Conservation (phyloP, 192 early-diverging fungal species). For the Globomyces pollinis-pini region DNA sequence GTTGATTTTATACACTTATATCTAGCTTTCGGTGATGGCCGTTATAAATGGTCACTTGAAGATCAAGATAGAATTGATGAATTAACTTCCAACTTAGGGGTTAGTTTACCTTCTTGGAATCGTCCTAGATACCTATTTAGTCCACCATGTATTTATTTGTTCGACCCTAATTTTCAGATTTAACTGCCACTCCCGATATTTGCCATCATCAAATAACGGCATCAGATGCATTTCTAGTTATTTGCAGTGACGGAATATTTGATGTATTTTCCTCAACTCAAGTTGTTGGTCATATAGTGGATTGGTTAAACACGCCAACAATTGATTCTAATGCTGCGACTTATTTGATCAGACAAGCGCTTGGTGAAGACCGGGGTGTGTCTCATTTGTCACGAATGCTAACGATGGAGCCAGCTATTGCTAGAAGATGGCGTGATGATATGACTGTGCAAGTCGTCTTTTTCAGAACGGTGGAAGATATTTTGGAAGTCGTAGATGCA, state of each 20-base stretch:
- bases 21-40: conserved; percentile 60
- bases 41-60: conserved; percentile 41
- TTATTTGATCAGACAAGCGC: conserved; percentile 61
- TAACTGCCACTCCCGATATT: conserved; percentile 64
- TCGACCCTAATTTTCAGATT: conserved; percentile 61
- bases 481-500: neutral
- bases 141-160: conserved; percentile 32
- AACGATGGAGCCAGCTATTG: conserved; percentile 54
- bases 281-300: conserved; percentile 40
- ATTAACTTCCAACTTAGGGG: conserved; percentile 8
- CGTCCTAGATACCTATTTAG: conserved; percentile 17
- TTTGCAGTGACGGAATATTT: conserved; percentile 80
- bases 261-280: conserved; percentile 65
- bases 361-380: conserved; percentile 50
- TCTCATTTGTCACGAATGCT: conserved; percentile 54
- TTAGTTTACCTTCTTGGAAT: conserved; percentile 23
- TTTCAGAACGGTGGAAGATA: neutral
- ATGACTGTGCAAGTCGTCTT: conserved; percentile 52
- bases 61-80: conserved; percentile 15
- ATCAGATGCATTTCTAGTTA: conserved; percentile 63
- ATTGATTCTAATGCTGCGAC: conserved; percentile 59
- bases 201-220: conserved; percentile 47
- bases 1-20: conserved; percentile 32
- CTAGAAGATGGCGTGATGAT: conserved; percentile 71
- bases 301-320: conserved; percentile 20